These are phyloP conservation scores for Avena eriantha DNA, from an alignment of 176 grass and related monocot species.

Conservation along the genomic window DNA sequence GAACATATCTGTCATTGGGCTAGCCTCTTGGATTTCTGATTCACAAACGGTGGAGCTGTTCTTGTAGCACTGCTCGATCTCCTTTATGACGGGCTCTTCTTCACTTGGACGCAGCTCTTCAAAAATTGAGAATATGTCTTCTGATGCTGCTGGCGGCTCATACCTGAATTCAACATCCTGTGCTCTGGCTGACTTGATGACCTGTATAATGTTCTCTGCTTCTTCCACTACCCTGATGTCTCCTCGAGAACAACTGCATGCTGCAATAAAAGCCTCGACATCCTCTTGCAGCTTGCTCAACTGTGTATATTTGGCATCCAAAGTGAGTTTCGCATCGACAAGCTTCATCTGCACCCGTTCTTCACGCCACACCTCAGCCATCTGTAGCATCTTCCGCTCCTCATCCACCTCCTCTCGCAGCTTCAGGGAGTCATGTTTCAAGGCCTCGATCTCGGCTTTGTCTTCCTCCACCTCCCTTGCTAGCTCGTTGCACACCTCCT, in stretches of 20 bases:
- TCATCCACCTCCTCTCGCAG: constrained; percentile 82
- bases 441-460: constrained; percentile 82
- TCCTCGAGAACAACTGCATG: constrained; percentile 46
- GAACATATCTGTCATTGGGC: constrained; percentile 75
- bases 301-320: constrained; percentile 78
- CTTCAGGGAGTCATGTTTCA: constrained; percentile 76
- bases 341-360: constrained; percentile 99
- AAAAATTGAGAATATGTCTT: constrained; percentile 85
- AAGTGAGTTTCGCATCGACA: constrained; percentile 88
- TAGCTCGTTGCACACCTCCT: constrained; percentile 95
- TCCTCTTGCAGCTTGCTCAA: constrained; percentile 67
- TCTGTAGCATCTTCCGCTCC: constrained; percentile 95
- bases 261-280: constrained; percentile 60
- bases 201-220: constrained; percentile 70
- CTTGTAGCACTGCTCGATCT: constrained; percentile 72
- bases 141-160: constrained; percentile 66
- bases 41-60: constrained; percentile 51
- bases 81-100: constrained; percentile 64
- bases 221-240: constrained; percentile 57
- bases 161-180: constrained; percentile 75
- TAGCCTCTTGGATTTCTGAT: constrained; percentile 70
- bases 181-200: constrained; percentile 59
- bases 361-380: constrained; percentile 98
- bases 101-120: constrained; percentile 70
- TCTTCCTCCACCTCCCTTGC: constrained; percentile 96